Conservation (phyloP, 2,329 filamentous ascomycete species). For the Fonsecaea monophora region DNA sequence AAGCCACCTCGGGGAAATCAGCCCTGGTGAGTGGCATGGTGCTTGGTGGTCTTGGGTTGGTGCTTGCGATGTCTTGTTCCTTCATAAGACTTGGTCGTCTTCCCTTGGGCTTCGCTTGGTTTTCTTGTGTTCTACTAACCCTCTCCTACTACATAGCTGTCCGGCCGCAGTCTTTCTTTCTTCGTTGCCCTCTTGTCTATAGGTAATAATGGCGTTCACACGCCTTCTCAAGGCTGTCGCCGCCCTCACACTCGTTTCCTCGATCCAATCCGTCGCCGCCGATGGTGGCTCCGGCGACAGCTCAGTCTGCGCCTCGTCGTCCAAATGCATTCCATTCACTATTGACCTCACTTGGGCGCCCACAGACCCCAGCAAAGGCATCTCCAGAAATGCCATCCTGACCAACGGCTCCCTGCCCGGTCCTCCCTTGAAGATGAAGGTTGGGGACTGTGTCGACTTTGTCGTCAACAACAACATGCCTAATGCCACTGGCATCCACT, state of each 20-base stretch:
- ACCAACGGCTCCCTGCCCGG: constrained; percentile 79
- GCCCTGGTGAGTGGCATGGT: constrained; percentile 1
- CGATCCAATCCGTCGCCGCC: constrained; percentile 29
- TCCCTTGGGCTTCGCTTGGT: constrained; percentile 6
- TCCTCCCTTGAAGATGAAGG: constrained; percentile 74
- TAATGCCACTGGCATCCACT: constrained; percentile 73
- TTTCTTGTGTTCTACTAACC: neutral
- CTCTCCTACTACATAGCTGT: constrained; percentile 9
- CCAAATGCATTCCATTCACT: constrained; percentile 41
- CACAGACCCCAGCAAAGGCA: constrained; percentile 50
- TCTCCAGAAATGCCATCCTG: constrained; percentile 64
- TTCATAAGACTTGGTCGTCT: constrained; percentile 20
- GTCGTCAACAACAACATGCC: constrained; percentile 71
- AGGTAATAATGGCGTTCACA: constrained; percentile 30
- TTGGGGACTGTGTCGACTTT: constrained; percentile 74
- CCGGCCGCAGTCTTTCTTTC: constrained; percentile 26
- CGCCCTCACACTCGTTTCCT: constrained; percentile 33
- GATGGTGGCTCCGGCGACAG: constrained; percentile 11
- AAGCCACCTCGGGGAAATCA: constrained; percentile 23
- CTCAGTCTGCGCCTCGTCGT: constrained; percentile 30
- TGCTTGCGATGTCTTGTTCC: constrained; percentile 20
- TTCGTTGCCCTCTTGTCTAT: constrained; percentile 14
- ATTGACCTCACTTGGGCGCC: constrained; percentile 47
- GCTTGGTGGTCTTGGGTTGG: constrained; percentile 6
- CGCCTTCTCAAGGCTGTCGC: constrained; percentile 28